A percentile compares a stretch with the other conserved stretches of the same genome.
Evolutionary conservation across 2,329 filamentous ascomycete genomes (phyloP).

Genomic region (Neofusicoccum kwambonambiense): DNA sequence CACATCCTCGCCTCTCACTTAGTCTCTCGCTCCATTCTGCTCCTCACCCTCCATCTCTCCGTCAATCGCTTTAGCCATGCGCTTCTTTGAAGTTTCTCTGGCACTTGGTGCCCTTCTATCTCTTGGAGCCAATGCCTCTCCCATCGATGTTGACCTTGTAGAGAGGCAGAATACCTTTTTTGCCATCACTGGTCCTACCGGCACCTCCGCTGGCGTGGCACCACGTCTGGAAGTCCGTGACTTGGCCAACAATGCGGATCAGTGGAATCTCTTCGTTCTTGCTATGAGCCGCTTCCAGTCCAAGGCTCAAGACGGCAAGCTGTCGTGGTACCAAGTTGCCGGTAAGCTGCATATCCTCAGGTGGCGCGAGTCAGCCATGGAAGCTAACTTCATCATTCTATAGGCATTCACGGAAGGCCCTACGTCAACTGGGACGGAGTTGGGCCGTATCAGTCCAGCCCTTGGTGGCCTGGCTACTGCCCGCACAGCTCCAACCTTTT

Average conservation of each 20-base stretch:
- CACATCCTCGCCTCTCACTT: background rate
- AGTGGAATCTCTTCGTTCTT: constrained; percentile 75
- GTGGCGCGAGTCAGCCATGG: background rate
- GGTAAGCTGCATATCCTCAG: constrained; percentile 50
- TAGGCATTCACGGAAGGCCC: constrained; percentile 36
- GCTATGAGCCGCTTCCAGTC: constrained; percentile 69
- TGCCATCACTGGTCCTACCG: constrained; percentile 22
- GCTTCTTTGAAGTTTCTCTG: background rate
- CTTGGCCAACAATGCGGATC: constrained; percentile 60
- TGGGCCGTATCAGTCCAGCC: background rate
- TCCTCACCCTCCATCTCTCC: background rate
- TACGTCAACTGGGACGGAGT: constrained; percentile 30
- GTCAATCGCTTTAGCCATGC: background rate
- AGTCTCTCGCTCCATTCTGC: background rate
- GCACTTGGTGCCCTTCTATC: constrained; percentile 3
- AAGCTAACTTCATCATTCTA: background rate
- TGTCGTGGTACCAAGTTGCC: constrained; percentile 76
- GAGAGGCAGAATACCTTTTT: constrained; percentile 15
- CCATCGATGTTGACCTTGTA: background rate
- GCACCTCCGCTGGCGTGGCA: constrained; percentile 27
- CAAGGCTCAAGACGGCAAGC: constrained; percentile 59
- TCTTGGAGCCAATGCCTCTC: constrained; percentile 1
- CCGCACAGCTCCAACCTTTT: constrained; percentile 76
- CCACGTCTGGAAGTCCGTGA: constrained; percentile 65
- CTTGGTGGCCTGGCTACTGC: constrained; percentile 62